Evolutionary conservation across 225 moss, liverwort and hornwort genomes (phyloP).

Genomic region (Ulota crispa): DNA sequence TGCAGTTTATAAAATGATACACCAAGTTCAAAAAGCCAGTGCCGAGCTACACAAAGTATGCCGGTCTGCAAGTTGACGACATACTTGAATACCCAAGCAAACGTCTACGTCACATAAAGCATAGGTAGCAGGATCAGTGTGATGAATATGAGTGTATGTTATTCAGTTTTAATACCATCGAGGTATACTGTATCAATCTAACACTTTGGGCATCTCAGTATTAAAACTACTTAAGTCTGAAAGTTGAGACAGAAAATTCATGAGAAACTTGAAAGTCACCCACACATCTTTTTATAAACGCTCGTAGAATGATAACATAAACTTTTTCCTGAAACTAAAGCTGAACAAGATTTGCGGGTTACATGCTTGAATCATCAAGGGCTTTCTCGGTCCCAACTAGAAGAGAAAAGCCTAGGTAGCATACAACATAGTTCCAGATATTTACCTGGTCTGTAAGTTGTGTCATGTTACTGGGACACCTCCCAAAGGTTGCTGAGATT

Average conservation of each 20-base stretch:
- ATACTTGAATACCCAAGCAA: not conserved
- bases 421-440: not conserved
- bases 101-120: not conserved
- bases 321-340: not conserved
- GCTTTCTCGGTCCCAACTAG: not conserved
- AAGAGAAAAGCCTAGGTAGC: not conserved
- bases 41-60: not conserved
- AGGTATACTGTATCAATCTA: not conserved
- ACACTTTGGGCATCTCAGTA: not conserved
- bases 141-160: not conserved
- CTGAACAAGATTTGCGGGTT: not conserved
- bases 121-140: not conserved
- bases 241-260: not conserved
- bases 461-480: slow-evolving; percentile 54
- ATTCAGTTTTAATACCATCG: not conserved
- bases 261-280: not conserved
- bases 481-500: slow-evolving; percentile 52
- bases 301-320: too few relatives aligned
- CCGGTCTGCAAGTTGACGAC: not conserved
- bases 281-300: not conserved
- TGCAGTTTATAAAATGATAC: not conserved
- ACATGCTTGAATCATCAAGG: not conserved
- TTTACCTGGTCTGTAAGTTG: slow-evolving; percentile 33
- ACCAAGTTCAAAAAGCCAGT: not conserved
- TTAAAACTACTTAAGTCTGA: not conserved